Conservation (phyloP, 2,329 filamentous ascomycete genomes). For the Colletotrichum plurivorum region DNA sequence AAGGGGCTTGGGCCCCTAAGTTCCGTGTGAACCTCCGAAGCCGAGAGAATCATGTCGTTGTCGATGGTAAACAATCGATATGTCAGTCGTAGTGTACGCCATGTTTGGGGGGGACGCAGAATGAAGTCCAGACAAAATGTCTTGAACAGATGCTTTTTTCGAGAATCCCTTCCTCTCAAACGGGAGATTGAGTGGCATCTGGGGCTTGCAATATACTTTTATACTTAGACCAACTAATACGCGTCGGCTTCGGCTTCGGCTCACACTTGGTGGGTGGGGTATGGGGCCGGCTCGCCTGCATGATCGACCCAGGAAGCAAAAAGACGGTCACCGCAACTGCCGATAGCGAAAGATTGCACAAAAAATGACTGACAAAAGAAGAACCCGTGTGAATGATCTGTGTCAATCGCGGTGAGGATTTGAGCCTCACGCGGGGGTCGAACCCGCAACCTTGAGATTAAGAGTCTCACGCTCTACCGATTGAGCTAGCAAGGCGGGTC, state of each 20-base stretch:
- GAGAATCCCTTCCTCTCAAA: too few species aligned
- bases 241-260: conserved; percentile 23
- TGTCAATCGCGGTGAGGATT: conserved; percentile 16
- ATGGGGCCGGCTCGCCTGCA: too few species aligned
- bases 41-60: background rate
- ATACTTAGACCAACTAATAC: background rate
- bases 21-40: background rate
- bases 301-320: too few species aligned
- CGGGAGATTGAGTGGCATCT: too few species aligned
- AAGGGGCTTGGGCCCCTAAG: background rate
- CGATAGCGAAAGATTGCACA: background rate
- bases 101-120: too few species aligned
- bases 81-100: too few species aligned
- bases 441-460: conserved; percentile 52
- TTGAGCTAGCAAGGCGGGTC: conserved; percentile 69
- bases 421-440: conserved; percentile 47
- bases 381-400: background rate
- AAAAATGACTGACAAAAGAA: background rate
- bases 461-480: conserved; percentile 83
- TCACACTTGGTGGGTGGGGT: background rate
- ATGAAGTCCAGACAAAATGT: too few species aligned
- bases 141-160: too few species aligned
- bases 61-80: too few species aligned
- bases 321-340: background rate
- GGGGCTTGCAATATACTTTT: background rate